These are phyloP conservation scores for Ophiostoma triangulosporum DNA, from an alignment of 2,329 filamentous ascomycete species.

Conservation along the genomic window DNA sequence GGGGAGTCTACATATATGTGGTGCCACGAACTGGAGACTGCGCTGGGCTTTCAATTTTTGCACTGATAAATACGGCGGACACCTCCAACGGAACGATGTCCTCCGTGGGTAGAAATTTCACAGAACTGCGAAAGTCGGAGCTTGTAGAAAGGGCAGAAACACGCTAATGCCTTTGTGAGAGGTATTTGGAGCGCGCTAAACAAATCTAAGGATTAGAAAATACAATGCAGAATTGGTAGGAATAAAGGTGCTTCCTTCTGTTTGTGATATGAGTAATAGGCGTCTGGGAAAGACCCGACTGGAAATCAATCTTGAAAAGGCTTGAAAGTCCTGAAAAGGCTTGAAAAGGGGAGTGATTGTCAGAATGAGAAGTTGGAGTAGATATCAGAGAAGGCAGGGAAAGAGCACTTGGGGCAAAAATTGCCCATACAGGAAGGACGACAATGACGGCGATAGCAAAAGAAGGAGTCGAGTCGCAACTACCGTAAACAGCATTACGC, in stretches of 20 bases:
- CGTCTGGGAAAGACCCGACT: no score
- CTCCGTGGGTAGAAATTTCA: slow-evolving; percentile 6
- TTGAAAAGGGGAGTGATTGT: no score
- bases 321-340: no score
- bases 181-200: not conserved
- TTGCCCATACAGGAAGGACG: slow-evolving; percentile 2
- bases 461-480: not conserved
- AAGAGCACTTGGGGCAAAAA: not conserved
- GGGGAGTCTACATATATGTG: not conserved
- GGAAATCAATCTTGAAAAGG: no score
- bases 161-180: not conserved
- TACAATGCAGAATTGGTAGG: not conserved
- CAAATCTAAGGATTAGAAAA: not conserved
- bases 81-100: slow-evolving; percentile 7
- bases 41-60: not conserved
- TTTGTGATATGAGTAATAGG: no score
- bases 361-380: not conserved
- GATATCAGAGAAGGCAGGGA: not conserved
- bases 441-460: not conserved
- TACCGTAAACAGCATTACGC: not conserved
- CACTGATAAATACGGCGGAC: not conserved
- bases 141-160: not conserved
- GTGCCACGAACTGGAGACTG: not conserved
- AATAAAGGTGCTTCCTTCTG: no score
- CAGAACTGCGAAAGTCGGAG: slow-evolving; percentile 1